Evolutionary conservation across 495 filamentous ascomycete genomes (phyloP), one percentile per base, ranked within the genome.

Genomic region (Trypethelium eluteriae): DNA sequence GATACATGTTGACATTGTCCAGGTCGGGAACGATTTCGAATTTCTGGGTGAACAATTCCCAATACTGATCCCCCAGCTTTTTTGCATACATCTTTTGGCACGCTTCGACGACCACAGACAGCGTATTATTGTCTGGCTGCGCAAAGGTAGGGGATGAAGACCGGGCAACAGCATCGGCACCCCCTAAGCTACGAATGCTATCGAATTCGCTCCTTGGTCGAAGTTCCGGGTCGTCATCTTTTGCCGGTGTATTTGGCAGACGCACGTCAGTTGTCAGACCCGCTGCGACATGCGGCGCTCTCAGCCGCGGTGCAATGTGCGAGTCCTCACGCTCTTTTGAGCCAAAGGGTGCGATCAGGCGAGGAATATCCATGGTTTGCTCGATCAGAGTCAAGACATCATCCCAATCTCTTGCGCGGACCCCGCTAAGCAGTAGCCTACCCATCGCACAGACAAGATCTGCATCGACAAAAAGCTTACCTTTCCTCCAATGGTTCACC

Each of bases 381-480:
- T 90, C 79, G 14, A 92, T 75, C 34, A 98, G 76, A 7, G 82
- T 81, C 32, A 96, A 79, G 2, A 94, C 79, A 71, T 89, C 84
- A 67, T 90, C 84, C 71, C 79, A 83, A 70, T 90, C 85, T 38
- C 82, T 80, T 46, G 83, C 79, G 35, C 81, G 80, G 18, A 76
- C 74, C 9, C 86, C 83, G 35, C 84, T 77, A 25, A 90, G 73
- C 6, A 97, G 79, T 2, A 96, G 67, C 32, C 84, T 79, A 11
- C 87, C 91, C 89, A 97, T 93, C 4, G 89, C 79, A 66, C 81
- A 84, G 9, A 92, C 86, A 2, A 96, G 76, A 49, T 82, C 76
- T 69, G 90, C 88, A 70, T 96, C 91, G 36, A 96, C 77, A 63
- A 79, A 68, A 12, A 97, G 65, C 56, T 85, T 79, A 12, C 86